phyloP scores from a whole-genome alignment of 1,139 yeast genomes.

The Geotrichum restrictum region DNA sequence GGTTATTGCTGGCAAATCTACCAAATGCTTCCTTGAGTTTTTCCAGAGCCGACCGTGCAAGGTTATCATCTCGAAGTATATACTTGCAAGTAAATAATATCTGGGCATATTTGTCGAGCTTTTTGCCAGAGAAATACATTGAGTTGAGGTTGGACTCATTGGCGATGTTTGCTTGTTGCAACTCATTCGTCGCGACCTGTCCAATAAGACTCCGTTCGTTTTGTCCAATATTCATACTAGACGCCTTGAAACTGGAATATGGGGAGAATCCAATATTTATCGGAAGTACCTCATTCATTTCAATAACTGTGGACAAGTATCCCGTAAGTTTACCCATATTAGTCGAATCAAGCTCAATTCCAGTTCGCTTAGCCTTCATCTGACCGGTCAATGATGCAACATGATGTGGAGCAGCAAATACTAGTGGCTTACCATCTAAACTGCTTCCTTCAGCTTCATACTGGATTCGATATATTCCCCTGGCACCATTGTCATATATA shows the following conservation, averaged over 20 bases:
- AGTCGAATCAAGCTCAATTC: conserved; percentile 53
- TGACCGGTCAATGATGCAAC: conserved; percentile 47
- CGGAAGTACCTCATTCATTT: conserved; percentile 59
- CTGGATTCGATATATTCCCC: conserved; percentile 50
- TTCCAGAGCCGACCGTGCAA: conserved; percentile 41
- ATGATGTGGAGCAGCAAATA: conserved; percentile 75
- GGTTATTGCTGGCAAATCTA: conserved; percentile 49
- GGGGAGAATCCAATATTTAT: conserved; percentile 41
- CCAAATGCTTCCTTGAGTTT: conserved; percentile 54
- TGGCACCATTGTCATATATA: conserved; percentile 34
- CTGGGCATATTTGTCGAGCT: conserved; percentile 68
- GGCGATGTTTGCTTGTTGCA: conserved; percentile 48
- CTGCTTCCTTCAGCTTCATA: conserved; percentile 55
- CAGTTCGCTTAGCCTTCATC: conserved; percentile 38
- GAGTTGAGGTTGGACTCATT: conserved; percentile 49
- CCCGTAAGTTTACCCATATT: conserved; percentile 66
- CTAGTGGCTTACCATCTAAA: conserved; percentile 50
- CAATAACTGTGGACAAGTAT: conserved; percentile 48
- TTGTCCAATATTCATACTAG: conserved; percentile 1
- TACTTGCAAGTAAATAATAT: conserved; percentile 57
- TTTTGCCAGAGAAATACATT: conserved; percentile 67
- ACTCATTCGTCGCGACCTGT: conserved; percentile 12
- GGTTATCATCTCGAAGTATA: conserved; percentile 24
- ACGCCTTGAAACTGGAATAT: conserved; percentile 40
- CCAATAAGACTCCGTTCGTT: conserved; percentile 7